Base-by-base conservation (phyloP, 345 rosid species). In the Gossypium raimondii region DNA sequence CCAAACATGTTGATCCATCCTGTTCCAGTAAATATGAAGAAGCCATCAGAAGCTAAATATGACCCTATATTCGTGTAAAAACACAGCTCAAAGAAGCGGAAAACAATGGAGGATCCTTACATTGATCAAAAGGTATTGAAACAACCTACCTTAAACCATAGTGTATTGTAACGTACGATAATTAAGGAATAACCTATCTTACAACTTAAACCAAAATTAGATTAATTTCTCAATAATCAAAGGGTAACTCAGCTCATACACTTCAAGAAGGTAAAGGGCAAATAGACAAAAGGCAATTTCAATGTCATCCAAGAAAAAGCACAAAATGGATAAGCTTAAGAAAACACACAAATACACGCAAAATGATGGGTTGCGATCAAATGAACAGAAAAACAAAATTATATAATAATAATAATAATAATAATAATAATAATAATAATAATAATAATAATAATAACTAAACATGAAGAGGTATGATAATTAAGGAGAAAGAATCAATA, bases 1-100 rank as follows among this genome's bases (percentile, higher is more conserved):
- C 89, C 75, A 84, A 82, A 80, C 95, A 90, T 58, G 70, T 65
- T 5, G 86, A 84, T 74, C 79, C 84, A 6, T 80, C 86, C 94
- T 92, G 88, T 77, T 75, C 72, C 76, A 62, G 47, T 41, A 81
- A 76, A 58, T 10, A 44, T 61, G 55, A 67, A 34, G 67, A 67
- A 77, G 50, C 72, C 77, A 70, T 68, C 24, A 73, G 25, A 76
- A 72, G 73, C 27, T 50, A 47, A 75, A 45, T 24, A 62, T 18
- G 12, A 43, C 53, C 59, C 22, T 1, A 73, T 20, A 14, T 22
- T 58, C 56, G 9, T 17, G 38, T 29, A 66, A 78, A 34, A 56
- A 45, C 38, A 1, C 41, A 58, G 38, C 75, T 73, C 52, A 57
- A 72, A 55, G 38, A 57, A 57, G 9, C 50, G 0, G 20, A 53